Percentiles rank a stretch among this genome's conserved stretches.
Evolutionary conservation across 148 eudicot species (phyloP).

Genomic region (Mesembryanthemum crystallinum): DNA sequence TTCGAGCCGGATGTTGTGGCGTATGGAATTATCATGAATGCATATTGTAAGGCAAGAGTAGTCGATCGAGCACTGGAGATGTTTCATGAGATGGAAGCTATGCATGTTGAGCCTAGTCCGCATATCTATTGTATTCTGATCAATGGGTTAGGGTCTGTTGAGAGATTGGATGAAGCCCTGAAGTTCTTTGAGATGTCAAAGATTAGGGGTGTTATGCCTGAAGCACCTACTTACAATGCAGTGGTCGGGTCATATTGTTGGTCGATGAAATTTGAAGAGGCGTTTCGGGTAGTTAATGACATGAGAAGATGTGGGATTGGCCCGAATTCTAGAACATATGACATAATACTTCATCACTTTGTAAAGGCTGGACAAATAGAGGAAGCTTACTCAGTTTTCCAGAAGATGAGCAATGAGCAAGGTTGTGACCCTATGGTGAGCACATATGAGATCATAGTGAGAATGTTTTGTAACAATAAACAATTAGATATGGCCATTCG

Average conservation of each 20-base stretch:
- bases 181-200: constrained; percentile 60
- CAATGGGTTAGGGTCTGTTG: constrained; percentile 65
- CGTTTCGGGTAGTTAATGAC: constrained; percentile 62
- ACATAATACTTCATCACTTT: constrained; percentile 76
- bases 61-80: constrained; percentile 46
- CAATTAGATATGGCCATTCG: constrained; percentile 50
- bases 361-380: constrained; percentile 44
- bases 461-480: constrained; percentile 75
- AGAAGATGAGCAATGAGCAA: constrained; percentile 43
- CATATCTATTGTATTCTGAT: constrained; percentile 80
- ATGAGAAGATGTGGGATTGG: constrained; percentile 70
- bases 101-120: constrained; percentile 50
- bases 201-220: constrained; percentile 41
- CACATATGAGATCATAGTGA: constrained; percentile 68
- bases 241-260: constrained; percentile 80
- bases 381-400: constrained; percentile 65
- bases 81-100: constrained; percentile 59
- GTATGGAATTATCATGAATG: constrained; percentile 79
- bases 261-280: constrained; percentile 65
- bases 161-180: constrained; percentile 60
- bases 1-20: constrained; percentile 73
- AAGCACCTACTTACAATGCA: constrained; percentile 79
- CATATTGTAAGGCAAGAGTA: constrained; percentile 63
- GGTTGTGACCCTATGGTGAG: constrained; percentile 61
- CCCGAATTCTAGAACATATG: constrained; percentile 70